A percentile compares a stretch with the other conserved stretches of the same genome.
Evolutionary conservation across 164 flowering plant genomes (phyloP).

Genomic region (Sedum album): DNA sequence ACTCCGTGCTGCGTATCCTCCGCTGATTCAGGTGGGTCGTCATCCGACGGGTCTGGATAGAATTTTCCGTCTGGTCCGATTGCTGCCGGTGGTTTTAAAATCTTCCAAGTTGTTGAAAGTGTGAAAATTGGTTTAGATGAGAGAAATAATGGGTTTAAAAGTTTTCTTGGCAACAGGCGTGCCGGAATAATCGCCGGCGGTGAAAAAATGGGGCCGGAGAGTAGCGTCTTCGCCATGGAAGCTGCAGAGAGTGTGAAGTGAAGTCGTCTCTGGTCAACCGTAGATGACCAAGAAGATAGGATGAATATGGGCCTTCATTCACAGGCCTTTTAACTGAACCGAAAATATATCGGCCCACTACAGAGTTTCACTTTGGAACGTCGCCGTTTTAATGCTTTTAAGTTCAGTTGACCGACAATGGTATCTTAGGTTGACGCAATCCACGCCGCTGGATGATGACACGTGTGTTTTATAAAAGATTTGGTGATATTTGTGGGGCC

Average conservation of each 20-base stretch:
- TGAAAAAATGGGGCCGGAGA: conserved; percentile 17
- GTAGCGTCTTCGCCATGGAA: conserved; percentile 17
- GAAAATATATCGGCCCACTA: too few species aligned
- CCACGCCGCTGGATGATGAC: neutral
- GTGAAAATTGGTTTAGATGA: conserved; percentile 13
- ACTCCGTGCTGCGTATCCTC: conserved; percentile 83
- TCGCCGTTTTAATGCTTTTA: neutral
- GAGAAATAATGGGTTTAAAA: neutral
- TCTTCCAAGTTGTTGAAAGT: neutral
- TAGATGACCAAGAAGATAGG: neutral
- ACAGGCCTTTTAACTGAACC: too few species aligned
- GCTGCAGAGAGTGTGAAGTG: conserved; percentile 12
- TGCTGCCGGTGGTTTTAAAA: conserved; percentile 18
- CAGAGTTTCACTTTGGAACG: neutral
- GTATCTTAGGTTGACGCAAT: neutral
- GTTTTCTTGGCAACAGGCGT: neutral
- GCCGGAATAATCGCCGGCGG: conserved; percentile 8
- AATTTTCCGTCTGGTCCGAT: conserved; percentile 51
- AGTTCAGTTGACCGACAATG: neutral
- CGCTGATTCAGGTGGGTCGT: conserved; percentile 90
- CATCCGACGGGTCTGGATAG: conserved; percentile 62
- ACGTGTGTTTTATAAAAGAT: neutral
- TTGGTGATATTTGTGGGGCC: neutral
- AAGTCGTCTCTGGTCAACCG: neutral
- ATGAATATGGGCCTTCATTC: neutral